Evolutionary conservation across 257 asterid genomes (phyloP).

Genomic region (Capsicum rhomboideum): DNA sequence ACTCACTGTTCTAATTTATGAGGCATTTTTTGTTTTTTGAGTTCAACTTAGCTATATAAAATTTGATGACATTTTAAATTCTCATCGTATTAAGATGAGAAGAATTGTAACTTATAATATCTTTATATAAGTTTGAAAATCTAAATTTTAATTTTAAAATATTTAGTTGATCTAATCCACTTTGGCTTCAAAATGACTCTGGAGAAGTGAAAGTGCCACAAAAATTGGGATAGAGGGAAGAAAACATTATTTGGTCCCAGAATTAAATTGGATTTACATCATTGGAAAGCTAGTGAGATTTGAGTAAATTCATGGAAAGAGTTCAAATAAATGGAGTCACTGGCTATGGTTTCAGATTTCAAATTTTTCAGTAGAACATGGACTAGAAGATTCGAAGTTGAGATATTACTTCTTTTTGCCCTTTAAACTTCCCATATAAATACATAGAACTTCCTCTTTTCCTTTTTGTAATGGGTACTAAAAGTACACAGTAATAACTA

Average conservation of each 20-base stretch:
- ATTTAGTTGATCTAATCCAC: not conserved
- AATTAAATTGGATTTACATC: not conserved
- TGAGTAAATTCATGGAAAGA: not conserved
- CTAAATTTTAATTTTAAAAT: not conserved
- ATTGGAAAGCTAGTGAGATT: not conserved
- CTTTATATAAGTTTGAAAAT: too few relatives aligned
- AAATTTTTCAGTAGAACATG: not conserved
- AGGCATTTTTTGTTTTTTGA: too few relatives aligned
- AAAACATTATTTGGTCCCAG: too few relatives aligned
- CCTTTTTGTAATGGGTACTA: not conserved
- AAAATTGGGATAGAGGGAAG: too few relatives aligned
- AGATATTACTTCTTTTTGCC: not conserved
- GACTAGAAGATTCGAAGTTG: not conserved
- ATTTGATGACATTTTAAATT: not conserved
- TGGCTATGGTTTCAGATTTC: not conserved
- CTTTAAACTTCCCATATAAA: not conserved
- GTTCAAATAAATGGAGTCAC: not conserved
- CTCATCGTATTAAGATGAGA: not conserved
- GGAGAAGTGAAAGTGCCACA: not conserved
- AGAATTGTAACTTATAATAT: not conserved
- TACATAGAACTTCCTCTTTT: not conserved
- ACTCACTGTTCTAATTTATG: too few relatives aligned
- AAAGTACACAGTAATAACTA: not conserved
- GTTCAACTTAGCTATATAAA: too few relatives aligned
- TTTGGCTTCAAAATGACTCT: not conserved